Evolutionary conservation across 2,329 filamentous ascomycete species (phyloP).

Genomic region (Xylaria arbuscula): DNA sequence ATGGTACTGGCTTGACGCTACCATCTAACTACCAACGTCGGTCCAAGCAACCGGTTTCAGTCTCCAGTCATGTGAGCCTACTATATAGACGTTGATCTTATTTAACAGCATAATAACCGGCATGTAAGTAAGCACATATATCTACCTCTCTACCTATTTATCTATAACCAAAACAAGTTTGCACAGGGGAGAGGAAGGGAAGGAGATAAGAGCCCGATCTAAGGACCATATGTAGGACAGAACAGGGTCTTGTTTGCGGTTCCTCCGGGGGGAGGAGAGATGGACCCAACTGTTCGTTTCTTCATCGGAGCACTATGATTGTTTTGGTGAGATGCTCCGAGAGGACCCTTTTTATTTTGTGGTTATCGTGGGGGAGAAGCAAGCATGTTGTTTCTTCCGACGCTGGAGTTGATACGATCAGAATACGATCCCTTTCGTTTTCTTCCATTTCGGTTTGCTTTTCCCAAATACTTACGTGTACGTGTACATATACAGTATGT

Average conservation of each 20-base stretch:
- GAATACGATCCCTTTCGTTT: background rate
- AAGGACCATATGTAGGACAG: too few species aligned
- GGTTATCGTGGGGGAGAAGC: background rate
- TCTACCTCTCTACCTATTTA: background rate
- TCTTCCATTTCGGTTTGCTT: background rate
- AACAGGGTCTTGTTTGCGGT: background rate
- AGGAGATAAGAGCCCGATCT: conserved; percentile 21
- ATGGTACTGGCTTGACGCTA: conserved; percentile 18
- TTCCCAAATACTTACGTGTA: background rate
- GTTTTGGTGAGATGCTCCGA: conserved; percentile 4
- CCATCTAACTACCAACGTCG: conserved; percentile 10
- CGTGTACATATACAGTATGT: background rate
- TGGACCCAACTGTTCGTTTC: conserved; percentile 7
- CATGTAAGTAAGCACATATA: conserved; percentile 12
- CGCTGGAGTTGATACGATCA: background rate
- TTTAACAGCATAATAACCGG: conserved; percentile 30
- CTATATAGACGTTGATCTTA: conserved; percentile 29
- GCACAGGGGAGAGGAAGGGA: too few species aligned
- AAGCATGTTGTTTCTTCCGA: background rate
- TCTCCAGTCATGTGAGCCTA: conserved; percentile 28
- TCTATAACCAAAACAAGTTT: background rate
- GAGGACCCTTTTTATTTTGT: background rate
- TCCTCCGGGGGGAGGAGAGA: background rate
- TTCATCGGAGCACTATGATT: conserved; percentile 13
- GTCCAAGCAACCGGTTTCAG: conserved; percentile 20